phyloP scores from a whole-genome alignment of 78 protist species.

The Polysphondylium violaceum region DNA sequence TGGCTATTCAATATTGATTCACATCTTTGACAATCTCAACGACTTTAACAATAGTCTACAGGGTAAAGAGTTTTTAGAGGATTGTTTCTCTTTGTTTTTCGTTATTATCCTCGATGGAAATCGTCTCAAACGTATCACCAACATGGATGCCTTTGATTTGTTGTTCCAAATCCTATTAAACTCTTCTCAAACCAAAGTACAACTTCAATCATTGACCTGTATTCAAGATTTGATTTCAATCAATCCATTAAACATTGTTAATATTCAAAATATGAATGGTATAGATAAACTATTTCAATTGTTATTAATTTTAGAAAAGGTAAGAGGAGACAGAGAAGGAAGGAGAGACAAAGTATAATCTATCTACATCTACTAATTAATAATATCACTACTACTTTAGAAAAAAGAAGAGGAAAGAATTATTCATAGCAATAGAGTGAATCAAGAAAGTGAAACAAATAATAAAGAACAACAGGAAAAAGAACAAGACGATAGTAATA shows the following conservation, averaged over 20 bases:
- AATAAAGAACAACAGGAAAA: neutral
- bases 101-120: constrained; percentile 62
- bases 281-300: constrained; percentile 63
- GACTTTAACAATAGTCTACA: constrained; percentile 38
- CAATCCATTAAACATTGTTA: constrained; percentile 65
- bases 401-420: no score
- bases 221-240: constrained; percentile 73
- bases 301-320: constrained; percentile 42
- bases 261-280: constrained; percentile 45
- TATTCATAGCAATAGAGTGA: no score
- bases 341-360: constrained; percentile 21
- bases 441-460: constrained; percentile 21
- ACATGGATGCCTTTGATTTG: constrained; percentile 44
- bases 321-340: constrained; percentile 8
- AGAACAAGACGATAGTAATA: neutral
- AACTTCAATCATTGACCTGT: constrained; percentile 49
- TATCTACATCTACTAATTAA: neutral
- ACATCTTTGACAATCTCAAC: constrained; percentile 44
- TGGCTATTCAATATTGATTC: constrained; percentile 54
- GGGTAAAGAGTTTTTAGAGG: constrained; percentile 58
- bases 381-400: constrained; percentile 15
- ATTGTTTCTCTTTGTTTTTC: constrained; percentile 44
- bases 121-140: constrained; percentile 26
- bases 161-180: constrained; percentile 42
- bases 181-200: constrained; percentile 41